Percentiles rank a stretch among this genome's conserved stretches.
phyloP scores from a whole-genome alignment of 805 yeast genomes.

The Alloascoidea hylecoeti region DNA sequence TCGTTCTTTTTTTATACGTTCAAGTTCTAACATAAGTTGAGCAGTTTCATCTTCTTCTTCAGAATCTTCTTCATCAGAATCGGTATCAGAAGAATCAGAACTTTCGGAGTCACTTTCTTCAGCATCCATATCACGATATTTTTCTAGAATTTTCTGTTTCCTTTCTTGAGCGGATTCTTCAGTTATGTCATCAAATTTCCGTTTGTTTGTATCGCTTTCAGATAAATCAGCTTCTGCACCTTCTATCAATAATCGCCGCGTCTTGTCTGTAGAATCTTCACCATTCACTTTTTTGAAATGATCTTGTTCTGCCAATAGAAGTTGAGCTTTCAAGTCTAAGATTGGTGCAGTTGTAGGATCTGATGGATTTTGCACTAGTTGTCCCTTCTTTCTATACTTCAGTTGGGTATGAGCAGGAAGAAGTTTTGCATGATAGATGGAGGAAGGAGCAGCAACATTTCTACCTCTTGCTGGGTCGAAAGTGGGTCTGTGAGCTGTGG shows the following conservation, averaged over 20 bases:
- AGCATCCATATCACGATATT: neutral
- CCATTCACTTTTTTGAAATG: constrained; percentile 7
- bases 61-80: constrained; percentile 11
- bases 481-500: constrained; percentile 60
- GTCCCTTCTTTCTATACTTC: constrained; percentile 27
- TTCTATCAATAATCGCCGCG: constrained; percentile 5
- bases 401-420: constrained; percentile 40
- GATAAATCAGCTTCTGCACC: constrained; percentile 2
- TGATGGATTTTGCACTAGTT: constrained; percentile 17
- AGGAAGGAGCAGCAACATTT: constrained; percentile 24
- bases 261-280: neutral
- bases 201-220: constrained; percentile 4
- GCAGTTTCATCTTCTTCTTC: constrained; percentile 19
- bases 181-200: constrained; percentile 1
- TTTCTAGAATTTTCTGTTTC: constrained; percentile 8
- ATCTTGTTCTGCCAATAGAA: constrained; percentile 11
- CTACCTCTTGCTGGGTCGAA: constrained; percentile 51
- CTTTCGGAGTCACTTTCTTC: constrained; percentile 6
- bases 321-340: constrained; percentile 12
- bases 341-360: constrained; percentile 5
- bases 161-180: constrained; percentile 3
- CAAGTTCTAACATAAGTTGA: constrained; percentile 17
- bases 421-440: constrained; percentile 36
- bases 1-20: constrained; percentile 18
- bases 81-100: constrained; percentile 4